Percentiles rank a stretch among this genome's conserved stretches.
Evolutionary conservation across 2,329 filamentous ascomycete species (phyloP).

Genomic region (Pseudogymnoascus sp.): DNA sequence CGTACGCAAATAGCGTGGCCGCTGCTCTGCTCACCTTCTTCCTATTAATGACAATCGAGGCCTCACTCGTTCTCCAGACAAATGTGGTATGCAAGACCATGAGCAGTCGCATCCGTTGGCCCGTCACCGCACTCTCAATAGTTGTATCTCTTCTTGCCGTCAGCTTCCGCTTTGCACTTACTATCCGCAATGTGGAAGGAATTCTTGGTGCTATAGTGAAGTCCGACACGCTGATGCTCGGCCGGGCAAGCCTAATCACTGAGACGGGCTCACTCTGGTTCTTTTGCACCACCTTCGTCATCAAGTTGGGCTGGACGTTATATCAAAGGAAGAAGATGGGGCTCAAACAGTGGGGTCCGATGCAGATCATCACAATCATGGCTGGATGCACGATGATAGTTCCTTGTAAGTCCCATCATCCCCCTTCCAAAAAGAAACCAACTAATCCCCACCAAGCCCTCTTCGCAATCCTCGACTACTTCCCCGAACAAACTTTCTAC

Average conservation of each 20-base stretch:
- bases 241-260: conserved; percentile 41
- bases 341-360: conserved; percentile 53
- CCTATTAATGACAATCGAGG: conserved; percentile 47
- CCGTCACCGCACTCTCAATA: conserved; percentile 41
- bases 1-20: conserved; percentile 41
- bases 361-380: conserved; percentile 62
- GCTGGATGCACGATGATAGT: conserved; percentile 59
- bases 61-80: conserved; percentile 56
- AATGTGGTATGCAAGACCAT: conserved; percentile 48
- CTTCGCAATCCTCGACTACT: conserved; percentile 52
- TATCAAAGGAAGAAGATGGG: conserved; percentile 48
- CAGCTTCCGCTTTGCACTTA: conserved; percentile 45
- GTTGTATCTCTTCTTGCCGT: conserved; percentile 44
- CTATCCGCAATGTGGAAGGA: conserved; percentile 39
- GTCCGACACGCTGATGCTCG: conserved; percentile 27
- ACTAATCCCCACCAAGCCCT: conserved; percentile 39
- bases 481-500: conserved; percentile 34
- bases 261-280: conserved; percentile 51
- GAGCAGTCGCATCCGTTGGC: conserved; percentile 38
- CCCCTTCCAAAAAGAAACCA: conserved; percentile 12
- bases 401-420: conserved; percentile 43
- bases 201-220: conserved; percentile 28
- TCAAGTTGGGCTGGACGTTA: conserved; percentile 53
- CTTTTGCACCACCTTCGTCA: conserved; percentile 55
- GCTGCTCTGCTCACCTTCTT: conserved; percentile 43